Percentiles rank a stretch among this genome's conserved stretches.
These are phyloP conservation scores for Coemansia sp. DNA, from an alignment of 192 early-diverging fungal genomes.

Conservation along the genomic window DNA sequence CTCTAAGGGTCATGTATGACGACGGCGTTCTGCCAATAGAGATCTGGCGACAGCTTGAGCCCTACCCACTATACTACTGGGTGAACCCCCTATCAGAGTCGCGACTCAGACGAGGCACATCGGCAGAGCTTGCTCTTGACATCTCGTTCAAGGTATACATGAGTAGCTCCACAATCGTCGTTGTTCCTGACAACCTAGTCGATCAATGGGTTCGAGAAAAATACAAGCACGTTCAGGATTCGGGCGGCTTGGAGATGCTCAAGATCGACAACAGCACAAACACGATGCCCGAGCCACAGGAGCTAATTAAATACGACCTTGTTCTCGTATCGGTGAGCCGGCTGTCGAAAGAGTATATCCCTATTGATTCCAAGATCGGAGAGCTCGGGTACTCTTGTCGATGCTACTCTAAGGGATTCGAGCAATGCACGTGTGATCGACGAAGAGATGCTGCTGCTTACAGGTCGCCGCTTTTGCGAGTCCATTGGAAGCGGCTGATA, in stretches of 20 bases:
- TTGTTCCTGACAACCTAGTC: constrained; percentile 77
- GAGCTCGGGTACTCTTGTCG: constrained; percentile 51
- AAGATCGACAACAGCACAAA: constrained; percentile 58
- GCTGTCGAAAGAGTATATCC: constrained; percentile 65
- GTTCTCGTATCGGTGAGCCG: constrained; percentile 72
- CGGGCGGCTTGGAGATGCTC: constrained; percentile 53
- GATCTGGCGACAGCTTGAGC: constrained; percentile 45
- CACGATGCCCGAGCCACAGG: constrained; percentile 57
- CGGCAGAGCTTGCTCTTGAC: neutral
- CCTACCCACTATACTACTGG: constrained; percentile 63
- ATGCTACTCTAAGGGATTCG: constrained; percentile 31
- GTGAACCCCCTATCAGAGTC: constrained; percentile 40
- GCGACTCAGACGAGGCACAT: constrained; percentile 2
- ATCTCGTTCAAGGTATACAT: constrained; percentile 61
- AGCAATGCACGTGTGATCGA: constrained; percentile 18
- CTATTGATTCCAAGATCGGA: constrained; percentile 44
- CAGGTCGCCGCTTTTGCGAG: constrained; percentile 69
- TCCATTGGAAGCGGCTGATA: constrained; percentile 81
- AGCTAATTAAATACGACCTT: constrained; percentile 67
- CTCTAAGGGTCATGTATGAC: constrained; percentile 49
- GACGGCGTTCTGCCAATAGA: constrained; percentile 51
- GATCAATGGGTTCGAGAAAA: constrained; percentile 82
- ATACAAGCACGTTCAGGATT: constrained; percentile 63
- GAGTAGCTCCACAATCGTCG: constrained; percentile 69
- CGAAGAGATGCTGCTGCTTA: constrained; percentile 24